Conservation (phyloP, 2,329 filamentous ascomycete genomes). For the Apiospora malaysiana region DNA sequence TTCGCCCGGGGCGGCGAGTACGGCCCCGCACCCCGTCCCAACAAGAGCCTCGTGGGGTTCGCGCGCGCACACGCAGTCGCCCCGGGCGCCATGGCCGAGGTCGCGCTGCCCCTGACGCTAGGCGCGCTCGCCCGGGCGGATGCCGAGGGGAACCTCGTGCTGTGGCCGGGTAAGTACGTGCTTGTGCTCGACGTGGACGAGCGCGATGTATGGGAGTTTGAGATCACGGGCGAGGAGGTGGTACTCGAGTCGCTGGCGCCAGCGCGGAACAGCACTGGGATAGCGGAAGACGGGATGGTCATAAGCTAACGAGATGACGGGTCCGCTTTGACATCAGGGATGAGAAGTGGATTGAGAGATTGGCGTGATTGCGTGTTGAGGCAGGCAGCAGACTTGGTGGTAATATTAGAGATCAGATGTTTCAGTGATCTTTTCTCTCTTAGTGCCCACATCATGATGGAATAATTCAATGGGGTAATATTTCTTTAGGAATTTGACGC, state of each 20-base stretch:
- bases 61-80: slow-evolving; percentile 42
- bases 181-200: slow-evolving; percentile 14
- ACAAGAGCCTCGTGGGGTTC: slow-evolving; percentile 52
- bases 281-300: neutral
- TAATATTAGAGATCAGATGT: neutral
- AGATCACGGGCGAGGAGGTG: slow-evolving; percentile 8
- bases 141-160: slow-evolving; percentile 44
- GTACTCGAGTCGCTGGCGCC: slow-evolving; percentile 25
- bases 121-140: slow-evolving; percentile 51
- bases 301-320: neutral
- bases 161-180: slow-evolving; percentile 12
- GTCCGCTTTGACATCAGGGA: no score
- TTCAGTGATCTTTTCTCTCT: neutral
- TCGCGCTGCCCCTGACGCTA: slow-evolving; percentile 45
- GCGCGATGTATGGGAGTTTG: neutral
- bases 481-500: neutral
- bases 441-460: neutral
- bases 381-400: neutral
- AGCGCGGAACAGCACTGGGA: neutral
- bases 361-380: neutral
- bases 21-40: slow-evolving; percentile 49
- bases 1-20: slow-evolving; percentile 47
- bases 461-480: neutral
- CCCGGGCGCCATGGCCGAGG: slow-evolving; percentile 32
- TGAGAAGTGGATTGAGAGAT: no score